Evolutionary conservation across 495 filamentous ascomycete genomes (phyloP), one percentile per base, ranked within the genome.

Genomic region (Penicillium malachiteum): DNA sequence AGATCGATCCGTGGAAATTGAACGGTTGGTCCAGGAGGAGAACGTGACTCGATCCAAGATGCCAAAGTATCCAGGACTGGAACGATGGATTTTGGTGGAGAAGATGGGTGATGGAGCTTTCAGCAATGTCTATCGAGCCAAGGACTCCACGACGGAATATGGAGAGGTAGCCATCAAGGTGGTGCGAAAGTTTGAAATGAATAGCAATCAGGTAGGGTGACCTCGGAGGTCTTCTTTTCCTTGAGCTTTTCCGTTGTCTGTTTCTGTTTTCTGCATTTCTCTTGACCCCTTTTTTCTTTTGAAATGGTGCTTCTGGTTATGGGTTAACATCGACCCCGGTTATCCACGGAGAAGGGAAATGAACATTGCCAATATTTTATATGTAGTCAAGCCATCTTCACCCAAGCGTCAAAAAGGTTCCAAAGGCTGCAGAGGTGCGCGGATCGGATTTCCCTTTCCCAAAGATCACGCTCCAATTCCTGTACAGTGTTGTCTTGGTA

Each of bases 51-150:
- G 86, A 66, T 87, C 85, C 54, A 95, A 92, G 67, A 84, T 97
- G 69, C 94, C 95, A 30, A 84, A 75, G 58, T 97, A 98, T 65
- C 93, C 94, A 5, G 92, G 92, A 35, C 74, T 98, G 18, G 95
- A 97, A 55, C 80, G 94, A 60, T 98, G 88, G 87, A 84, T 87
- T 50, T 71, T 98, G 40, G 6, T 96, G 38, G 92, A 97, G 72
- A 98, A 98, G 80, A 98, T 98, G 94, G 94, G 94, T 50, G 94
- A 98, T 63, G 94, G 94, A 48, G 94, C 94, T 41, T 98, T 98
- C 80, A 97, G 93, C 78, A 98, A 98, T 57, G 94, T 98, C 52
- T 98, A 97, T 70, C 85, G 90, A 3, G 94, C 95, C 14, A 79
- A 78, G 54, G 95, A 98, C 70, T 78, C 75, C 33, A 77, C 73